Conservation (phyloP, 2,329 filamentous ascomycete species). For the Fusarium concolor region DNA sequence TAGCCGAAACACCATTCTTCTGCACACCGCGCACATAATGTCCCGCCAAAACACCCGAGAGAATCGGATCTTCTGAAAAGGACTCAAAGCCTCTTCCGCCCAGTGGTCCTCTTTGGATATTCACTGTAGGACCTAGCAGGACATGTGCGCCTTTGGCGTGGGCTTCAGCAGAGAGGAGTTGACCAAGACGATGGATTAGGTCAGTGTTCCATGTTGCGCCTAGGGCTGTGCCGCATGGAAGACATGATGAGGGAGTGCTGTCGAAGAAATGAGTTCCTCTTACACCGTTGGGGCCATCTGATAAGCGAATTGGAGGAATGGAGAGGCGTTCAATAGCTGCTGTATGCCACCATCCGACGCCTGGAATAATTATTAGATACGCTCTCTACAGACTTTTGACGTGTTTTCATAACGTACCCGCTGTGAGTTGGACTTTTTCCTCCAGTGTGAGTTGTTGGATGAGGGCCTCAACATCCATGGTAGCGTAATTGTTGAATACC, state of each 20-base stretch:
- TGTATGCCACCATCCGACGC: conserved; percentile 27
- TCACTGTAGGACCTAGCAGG: background rate
- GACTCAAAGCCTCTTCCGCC: conserved; percentile 13
- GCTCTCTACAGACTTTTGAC: no score
- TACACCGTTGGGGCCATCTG: conserved; percentile 40
- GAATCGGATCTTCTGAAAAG: background rate
- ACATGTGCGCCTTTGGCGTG: conserved; percentile 6
- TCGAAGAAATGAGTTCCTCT: conserved; percentile 41
- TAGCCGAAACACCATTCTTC: conserved; percentile 12
- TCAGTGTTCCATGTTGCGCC: conserved; percentile 5
- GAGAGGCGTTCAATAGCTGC: conserved; percentile 26
- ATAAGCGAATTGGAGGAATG: conserved; percentile 10
- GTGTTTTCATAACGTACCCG: background rate
- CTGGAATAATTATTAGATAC: background rate
- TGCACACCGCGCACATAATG: conserved; percentile 13
- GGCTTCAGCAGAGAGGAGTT: background rate
- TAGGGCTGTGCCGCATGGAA: conserved; percentile 34
- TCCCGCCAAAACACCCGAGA: background rate
- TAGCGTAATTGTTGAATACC: no score
- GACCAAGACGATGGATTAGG: background rate
- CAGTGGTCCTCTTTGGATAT: background rate
- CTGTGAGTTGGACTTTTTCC: background rate
- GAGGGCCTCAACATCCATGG: conserved; percentile 4
- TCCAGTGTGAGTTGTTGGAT: conserved; percentile 4
- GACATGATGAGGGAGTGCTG: conserved; percentile 39